Evolutionary conservation across 371 early-diverging fungal species (phyloP).

Genomic region (Rhizopus stolonifer): DNA sequence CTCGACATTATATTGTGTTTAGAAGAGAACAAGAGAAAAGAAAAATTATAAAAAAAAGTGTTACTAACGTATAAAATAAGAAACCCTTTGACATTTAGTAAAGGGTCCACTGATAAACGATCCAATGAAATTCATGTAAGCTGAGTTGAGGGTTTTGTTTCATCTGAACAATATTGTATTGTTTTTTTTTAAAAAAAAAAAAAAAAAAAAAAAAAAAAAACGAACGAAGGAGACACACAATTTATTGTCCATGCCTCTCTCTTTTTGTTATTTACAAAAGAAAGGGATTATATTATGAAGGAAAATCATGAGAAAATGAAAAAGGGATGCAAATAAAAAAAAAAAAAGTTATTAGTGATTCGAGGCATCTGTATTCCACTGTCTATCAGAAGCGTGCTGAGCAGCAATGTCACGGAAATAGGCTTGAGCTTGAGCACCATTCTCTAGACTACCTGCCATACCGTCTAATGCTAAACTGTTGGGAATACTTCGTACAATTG

Average conservation of each 20-base stretch:
- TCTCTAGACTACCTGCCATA: constrained; percentile 29
- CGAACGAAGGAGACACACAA: background rate
- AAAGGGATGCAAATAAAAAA: background rate
- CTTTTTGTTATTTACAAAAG: background rate
- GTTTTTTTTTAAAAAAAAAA: too few relatives aligned
- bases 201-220: background rate
- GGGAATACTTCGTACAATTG: constrained; percentile 37
- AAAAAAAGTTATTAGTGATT: background rate
- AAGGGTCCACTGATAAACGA: too few relatives aligned
- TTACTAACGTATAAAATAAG: background rate
- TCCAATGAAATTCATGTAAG: too few relatives aligned
- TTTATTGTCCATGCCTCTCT: too few relatives aligned
- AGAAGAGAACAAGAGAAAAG: background rate
- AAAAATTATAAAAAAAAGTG: background rate
- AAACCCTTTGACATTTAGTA: too few relatives aligned
- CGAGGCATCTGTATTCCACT: constrained; percentile 15
- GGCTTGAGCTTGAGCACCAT: constrained; percentile 41
- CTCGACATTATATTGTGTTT: background rate
- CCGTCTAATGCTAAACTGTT: constrained; percentile 40
- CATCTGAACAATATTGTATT: too few relatives aligned
- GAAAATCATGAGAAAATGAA: background rate
- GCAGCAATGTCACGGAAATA: constrained; percentile 44
- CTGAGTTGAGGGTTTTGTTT: too few relatives aligned
- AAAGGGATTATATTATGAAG: background rate
- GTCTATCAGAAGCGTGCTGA: constrained; percentile 26